Base-by-base conservation (phyloP, 176 grass and related monocot species). In the Triticum monococcum region DNA sequence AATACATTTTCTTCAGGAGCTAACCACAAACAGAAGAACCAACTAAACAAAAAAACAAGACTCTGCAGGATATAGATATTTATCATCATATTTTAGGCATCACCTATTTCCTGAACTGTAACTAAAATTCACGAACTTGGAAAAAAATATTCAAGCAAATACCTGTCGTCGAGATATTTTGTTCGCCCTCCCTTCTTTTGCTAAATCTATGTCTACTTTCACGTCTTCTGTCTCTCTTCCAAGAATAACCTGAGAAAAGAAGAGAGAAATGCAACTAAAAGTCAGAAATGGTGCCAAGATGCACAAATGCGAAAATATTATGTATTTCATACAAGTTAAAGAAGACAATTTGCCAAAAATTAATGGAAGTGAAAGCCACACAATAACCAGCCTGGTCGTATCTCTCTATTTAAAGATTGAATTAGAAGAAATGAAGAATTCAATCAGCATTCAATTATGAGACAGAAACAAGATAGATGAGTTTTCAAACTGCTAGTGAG, bases 151-250 rank as follows among this genome's bases (percentile, higher is more conserved):
- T 18, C 25, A 36, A 72, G n/a, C 26, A 91, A 50, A 41, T 87
- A 99, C 97, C 92, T 99, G 97, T 78, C 87, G 88, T 18, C 94
- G 90, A 12, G 97, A 99, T 86, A 96, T 93, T 88, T 96, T 99
- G 76, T 99, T 99, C 63, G 89, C 94, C 72, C 52, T 90, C 24
- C 97, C 97, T 91, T 99, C 97, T 90, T 93, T 94, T 89, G 89
- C 92, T 89, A 99, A 96, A 82, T 99, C 90, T 85, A 99, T 92
- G 85, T 99, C 97, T 88, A 99, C 97, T 83, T 99, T 94, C 43
- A 92, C 25, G 38, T 99, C 94, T 89, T 93, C 92, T 45, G 97
- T 94, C 63, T 92, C 94, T 87, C 97, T 94, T 93, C 97, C 97
- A 83, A 99, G 92, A 89, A 80, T 87, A 64, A 99, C 97, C 97